Conservation (phyloP, 164 flowering plant genomes). For the Annona squamosa region DNA sequence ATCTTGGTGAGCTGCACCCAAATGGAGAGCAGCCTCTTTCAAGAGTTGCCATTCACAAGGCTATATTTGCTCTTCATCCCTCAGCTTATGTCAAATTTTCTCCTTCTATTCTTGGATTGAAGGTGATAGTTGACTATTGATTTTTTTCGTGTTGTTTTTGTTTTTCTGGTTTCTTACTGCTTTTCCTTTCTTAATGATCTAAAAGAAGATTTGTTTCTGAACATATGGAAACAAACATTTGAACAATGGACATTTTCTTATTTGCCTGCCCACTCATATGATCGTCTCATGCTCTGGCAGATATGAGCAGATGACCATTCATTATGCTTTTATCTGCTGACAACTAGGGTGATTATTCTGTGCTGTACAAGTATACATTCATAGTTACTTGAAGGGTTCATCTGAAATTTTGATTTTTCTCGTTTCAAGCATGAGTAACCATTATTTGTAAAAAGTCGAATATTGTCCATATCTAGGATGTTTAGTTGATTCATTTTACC, state of each 20-base stretch:
- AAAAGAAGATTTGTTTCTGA: not conserved
- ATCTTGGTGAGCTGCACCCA: slow-evolving; percentile 22
- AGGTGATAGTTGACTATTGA: slow-evolving; percentile 23
- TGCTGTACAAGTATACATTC: not conserved
- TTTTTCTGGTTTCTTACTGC: not conserved
- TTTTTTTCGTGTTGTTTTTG: not conserved
- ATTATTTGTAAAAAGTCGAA: too few species aligned
- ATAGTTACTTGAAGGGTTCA: not conserved
- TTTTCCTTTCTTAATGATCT: not conserved
- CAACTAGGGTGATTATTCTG: not conserved
- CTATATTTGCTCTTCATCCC: slow-evolving; percentile 32
- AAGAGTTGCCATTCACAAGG: slow-evolving; percentile 47
- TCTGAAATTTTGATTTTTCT: not conserved
- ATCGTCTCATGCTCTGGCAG: too few species aligned
- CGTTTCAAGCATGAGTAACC: not conserved
- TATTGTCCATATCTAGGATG: not conserved
- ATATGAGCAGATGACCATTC: not conserved
- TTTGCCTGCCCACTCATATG: not conserved
- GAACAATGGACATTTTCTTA: not conserved
- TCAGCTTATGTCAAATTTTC: slow-evolving; percentile 54
- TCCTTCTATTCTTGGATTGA: slow-evolving; percentile 58
- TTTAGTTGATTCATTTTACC: not conserved
- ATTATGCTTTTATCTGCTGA: not conserved
- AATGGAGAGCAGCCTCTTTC: slow-evolving; percentile 66
- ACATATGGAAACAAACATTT: not conserved